These are phyloP conservation scores for Coemansia sp. DNA, from an alignment of 192 early-diverging fungal species.

Conservation along the genomic window DNA sequence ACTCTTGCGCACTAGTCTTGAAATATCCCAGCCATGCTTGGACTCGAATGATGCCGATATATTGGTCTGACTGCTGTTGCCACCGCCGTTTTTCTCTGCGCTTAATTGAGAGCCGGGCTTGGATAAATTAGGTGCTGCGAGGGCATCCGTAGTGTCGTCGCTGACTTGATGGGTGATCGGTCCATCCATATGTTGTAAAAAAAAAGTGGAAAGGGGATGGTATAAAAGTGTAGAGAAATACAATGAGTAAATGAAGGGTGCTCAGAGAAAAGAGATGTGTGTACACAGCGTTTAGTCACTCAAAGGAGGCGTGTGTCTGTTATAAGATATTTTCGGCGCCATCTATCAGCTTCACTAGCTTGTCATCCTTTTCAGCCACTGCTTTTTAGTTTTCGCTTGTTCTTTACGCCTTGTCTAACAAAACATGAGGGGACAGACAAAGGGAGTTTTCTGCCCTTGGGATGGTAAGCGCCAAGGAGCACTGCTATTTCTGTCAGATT, in stretches of 20 bases:
- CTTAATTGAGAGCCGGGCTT: background rate
- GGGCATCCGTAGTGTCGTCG: background rate
- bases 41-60: background rate
- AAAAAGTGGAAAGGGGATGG: background rate
- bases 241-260: background rate
- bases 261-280: background rate
- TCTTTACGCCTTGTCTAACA: background rate
- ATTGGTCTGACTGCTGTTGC: constrained; percentile 1
- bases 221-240: background rate
- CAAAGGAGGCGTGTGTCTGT: background rate
- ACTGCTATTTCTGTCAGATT: background rate
- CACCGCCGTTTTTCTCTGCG: background rate
- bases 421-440: background rate
- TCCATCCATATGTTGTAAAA: constrained; percentile 6
- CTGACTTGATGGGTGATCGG: background rate
- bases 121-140: background rate
- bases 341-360: background rate
- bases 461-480: background rate
- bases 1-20: background rate
- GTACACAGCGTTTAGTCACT: background rate
- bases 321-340: background rate
- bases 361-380: constrained; percentile 5
- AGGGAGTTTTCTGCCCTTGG: background rate
- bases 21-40: background rate
- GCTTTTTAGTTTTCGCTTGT: constrained; percentile 1